These are phyloP conservation scores for Penicillium brasilianum DNA, from an alignment of 2,329 filamentous ascomycete genomes.

Conservation along the genomic window DNA sequence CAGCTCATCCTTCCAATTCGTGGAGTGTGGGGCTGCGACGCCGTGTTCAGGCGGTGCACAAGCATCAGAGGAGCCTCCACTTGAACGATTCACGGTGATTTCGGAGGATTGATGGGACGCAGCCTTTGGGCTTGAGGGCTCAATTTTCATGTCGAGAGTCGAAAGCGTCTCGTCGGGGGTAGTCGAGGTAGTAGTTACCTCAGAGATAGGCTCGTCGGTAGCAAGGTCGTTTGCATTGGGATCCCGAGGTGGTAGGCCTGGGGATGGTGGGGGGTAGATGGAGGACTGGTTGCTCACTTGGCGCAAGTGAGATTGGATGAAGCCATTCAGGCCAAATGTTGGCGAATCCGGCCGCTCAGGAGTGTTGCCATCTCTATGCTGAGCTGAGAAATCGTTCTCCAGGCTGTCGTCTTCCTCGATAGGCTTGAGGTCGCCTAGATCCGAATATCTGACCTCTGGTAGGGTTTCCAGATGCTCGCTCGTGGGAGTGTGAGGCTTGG, in stretches of 20 bases:
- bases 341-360: conserved; percentile 68
- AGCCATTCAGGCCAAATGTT: conserved; percentile 73
- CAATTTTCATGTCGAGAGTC: not conserved
- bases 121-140: conserved; percentile 16
- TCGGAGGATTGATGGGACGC: conserved; percentile 21
- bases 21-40: conserved; percentile 19
- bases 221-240: not conserved
- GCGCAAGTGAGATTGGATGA: conserved; percentile 79
- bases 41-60: conserved; percentile 3
- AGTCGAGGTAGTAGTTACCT: not conserved
- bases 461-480: conserved; percentile 39
- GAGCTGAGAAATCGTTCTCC: conserved; percentile 16
- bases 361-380: conserved; percentile 13
- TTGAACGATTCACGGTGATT: conserved; percentile 18
- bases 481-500: conserved; percentile 37
- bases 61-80: conserved; percentile 22
- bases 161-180: conserved; percentile 3
- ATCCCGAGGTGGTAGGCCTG: conserved; percentile 42
- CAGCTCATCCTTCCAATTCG: conserved; percentile 57
- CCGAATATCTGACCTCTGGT: conserved; percentile 45
- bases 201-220: conserved; percentile 12
- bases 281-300: conserved; percentile 82
- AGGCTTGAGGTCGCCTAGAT: conserved; percentile 47
- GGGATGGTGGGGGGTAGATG: conserved; percentile 64
- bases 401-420: conserved; percentile 42